Conservation (phyloP, 2,329 filamentous ascomycete genomes). For the Penicillium sp. region DNA sequence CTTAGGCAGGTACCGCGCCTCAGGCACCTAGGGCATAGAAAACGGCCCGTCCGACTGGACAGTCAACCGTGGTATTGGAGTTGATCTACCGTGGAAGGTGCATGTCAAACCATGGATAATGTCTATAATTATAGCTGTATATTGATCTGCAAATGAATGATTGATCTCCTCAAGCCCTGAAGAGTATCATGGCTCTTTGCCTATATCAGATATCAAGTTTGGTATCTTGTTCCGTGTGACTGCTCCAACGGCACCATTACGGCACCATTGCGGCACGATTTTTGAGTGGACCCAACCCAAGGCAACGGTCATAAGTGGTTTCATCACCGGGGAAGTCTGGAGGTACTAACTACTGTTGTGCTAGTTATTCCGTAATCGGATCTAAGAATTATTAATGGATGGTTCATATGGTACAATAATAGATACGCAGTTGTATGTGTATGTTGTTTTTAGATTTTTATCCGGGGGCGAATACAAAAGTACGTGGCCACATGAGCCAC, state of each 20-base stretch:
- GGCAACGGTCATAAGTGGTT: background rate
- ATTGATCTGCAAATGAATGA: constrained; percentile 5
- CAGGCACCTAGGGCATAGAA: background rate
- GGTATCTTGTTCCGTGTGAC: background rate
- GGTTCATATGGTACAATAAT: background rate
- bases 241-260: background rate
- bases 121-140: constrained; percentile 16
- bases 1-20: background rate
- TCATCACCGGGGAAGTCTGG: background rate
- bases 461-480: background rate
- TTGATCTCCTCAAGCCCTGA: background rate
- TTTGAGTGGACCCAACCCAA: background rate
- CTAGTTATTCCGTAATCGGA: background rate
- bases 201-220: background rate
- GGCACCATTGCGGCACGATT: background rate
- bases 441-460: background rate
- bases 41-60: background rate
- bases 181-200: background rate
- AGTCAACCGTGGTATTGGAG: background rate
- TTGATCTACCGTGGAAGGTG: background rate
- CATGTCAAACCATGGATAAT: constrained; percentile 12
- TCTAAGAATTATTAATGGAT: background rate
- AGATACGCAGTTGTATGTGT: background rate
- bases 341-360: too few species aligned
- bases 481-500: constrained; percentile 9